phyloP scores from a whole-genome alignment of 73 alveolate species.

The Paramecium sexaurelia region DNA sequence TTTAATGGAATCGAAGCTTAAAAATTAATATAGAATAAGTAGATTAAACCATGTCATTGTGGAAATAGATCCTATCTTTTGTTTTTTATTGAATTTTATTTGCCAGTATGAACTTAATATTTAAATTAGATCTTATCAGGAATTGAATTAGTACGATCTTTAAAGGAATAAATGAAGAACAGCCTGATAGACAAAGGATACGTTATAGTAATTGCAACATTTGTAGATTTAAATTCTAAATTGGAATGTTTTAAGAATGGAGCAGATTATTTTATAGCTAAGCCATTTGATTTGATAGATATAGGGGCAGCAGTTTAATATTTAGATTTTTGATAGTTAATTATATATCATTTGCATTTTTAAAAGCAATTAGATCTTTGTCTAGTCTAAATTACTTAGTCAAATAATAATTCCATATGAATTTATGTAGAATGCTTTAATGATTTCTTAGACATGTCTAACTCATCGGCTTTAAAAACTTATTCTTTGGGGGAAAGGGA shows the following conservation, averaged over 20 bases:
- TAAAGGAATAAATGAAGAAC: conserved; percentile 8
- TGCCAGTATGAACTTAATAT: background rate
- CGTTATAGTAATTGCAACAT: background rate
- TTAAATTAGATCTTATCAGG: background rate
- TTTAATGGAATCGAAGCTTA: conserved; percentile 52
- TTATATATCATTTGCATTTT: background rate
- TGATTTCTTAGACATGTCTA: background rate
- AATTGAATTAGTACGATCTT: background rate
- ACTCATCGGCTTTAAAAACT: background rate
- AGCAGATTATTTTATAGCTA: conserved; percentile 1
- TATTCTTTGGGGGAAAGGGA: background rate
- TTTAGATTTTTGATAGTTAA: conserved; percentile 54
- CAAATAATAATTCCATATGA: background rate
- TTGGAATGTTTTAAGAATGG: conserved; percentile 53
- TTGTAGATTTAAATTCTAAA: conserved; percentile 30
- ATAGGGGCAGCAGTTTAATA: conserved; percentile 52
- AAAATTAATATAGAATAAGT: background rate
- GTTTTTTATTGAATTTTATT: conserved; percentile 16
- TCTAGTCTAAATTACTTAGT: background rate
- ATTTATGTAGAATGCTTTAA: background rate
- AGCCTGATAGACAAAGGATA: background rate
- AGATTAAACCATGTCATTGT: conserved; percentile 23
- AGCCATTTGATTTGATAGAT: conserved; percentile 50
- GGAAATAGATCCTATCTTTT: conserved; percentile 17
- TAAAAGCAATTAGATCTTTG: background rate